Evolutionary conservation across 2,329 filamentous ascomycete species (phyloP), one percentile per base, ranked within the genome.

Genomic region (Pyrenophora tritici-repentis): DNA sequence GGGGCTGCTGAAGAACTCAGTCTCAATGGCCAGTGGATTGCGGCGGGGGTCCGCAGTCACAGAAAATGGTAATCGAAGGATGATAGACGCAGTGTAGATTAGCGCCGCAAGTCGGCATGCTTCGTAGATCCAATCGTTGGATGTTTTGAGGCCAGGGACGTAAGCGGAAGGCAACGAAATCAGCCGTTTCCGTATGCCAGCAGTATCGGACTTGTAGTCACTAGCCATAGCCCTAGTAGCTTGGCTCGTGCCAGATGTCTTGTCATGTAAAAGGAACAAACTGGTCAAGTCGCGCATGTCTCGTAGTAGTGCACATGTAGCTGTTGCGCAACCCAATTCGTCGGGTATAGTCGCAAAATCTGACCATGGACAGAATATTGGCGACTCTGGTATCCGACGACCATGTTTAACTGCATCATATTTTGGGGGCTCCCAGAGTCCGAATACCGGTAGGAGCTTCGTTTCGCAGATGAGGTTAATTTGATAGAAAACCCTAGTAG

Each of bases 241-340:
- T 6, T 31, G 12, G 6, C 53, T 32, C 1, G 26, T 42, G 9
- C 55, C 38, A 7, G 53, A 18, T 0, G 20, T 24, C 7, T 41
- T 39, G 17, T 53, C 47, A n/a, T 60, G 9, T 10, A 4, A 44
- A n/a, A 71, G 33, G 43, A 68, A 67, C 10, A 71, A 36, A 29
- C 68, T 54, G 4, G 67, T 72, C 16, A 74, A 53, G 22, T 71
- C 59, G 22, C 62, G 63, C 62, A 74, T 70, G 29, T 71, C 65
- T 42, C 52, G 53, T 3, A 74, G 42, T 6, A 74, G 37, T 0
- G 63, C 56, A 22, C 56, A 60, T 0, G 65, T 72, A 13, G 32
- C 38, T 12, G 31, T 13, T 4, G 62, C 64, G 49, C 70, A 73
- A 9, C 37, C 39, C 6, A 52, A 31, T 20, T 66, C 65, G 8